Base-by-base conservation (phyloP, 176 grass and related monocot genomes). In the Ananas comosus region DNA sequence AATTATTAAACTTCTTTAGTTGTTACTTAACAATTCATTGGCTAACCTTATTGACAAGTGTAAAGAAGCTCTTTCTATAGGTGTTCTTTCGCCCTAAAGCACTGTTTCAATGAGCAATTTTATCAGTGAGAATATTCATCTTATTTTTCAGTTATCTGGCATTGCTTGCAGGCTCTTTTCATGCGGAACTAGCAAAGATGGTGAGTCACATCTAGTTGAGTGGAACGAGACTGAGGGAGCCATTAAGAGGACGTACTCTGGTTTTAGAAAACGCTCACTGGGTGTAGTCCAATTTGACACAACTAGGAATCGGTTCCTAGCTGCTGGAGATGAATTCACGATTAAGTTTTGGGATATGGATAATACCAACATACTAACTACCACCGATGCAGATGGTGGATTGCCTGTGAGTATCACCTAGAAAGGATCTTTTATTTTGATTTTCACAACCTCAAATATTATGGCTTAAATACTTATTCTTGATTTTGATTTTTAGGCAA, bases 311-410 rank as follows among this genome's bases (percentile, higher is more conserved):
- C 90, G 74, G 24, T 99, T 99, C 71, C 83, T 99, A 61, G 95
- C 95, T 67, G 95, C 95, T 76, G 95, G 95, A 75, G 95, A 99
- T 82, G 95, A 99, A 76, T 94, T 86, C 63, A 73, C 91, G 70
- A 78, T 99, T 77, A 99, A 99, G 84, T 99, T 94, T 64, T 99
- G 95, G 95, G 95, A 99, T 91, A 94, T 99, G 87, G 95, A 99
- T 81, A 91, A 65, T 70, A 88, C 67, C 29, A 88, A 76, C 80
- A 94, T 93, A 81, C 78, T 99, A 56, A 94, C 78, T 17, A 99
- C 87, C 66, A 79, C 73, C 49, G 95, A 94, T 51, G 88, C 87
- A 47, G 95, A 94, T 12, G 82, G 95, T 78, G 95, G 90, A 81
- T 78, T 99, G 51, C 95, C 90, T 33, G 95, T 99, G 63, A 86